Base-by-base conservation (phyloP, 2,329 filamentous ascomycete species). In the Fusarium aywerte region DNA sequence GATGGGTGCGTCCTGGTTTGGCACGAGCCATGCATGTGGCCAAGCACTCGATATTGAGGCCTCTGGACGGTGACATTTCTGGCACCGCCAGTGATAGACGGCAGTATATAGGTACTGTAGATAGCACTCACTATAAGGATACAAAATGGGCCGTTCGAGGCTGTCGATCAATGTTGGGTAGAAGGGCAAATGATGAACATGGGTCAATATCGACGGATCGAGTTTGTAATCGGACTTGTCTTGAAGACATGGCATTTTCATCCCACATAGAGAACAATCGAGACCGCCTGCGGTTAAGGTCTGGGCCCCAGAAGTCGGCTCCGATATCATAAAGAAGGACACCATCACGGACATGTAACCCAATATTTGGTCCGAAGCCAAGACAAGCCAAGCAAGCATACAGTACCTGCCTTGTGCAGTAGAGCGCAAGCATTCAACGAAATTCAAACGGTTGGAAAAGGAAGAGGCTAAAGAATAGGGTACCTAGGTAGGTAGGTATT, bases 11-110 rank as follows among this genome's bases (percentile, higher is more conserved):
- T 65, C 47, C 59, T 65, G 51, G 47, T 40, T 43, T 62, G 58
- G 69, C 67, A 72, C 67, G 65, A 72, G 67, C 69, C 67, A 55
- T 44, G 18, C 67, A 55, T 44, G 18, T 38, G 40, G 63, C 52
- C 51, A 63, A 67, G 43, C 35, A 39, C 54, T 67, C 39, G 31
- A 59, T 44, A 49, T 40, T 48, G 51, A 53, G 33, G 38, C 20
- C 33, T 48, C 49, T 29, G 25, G 61, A n/a, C 42, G 36, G 25
- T 53, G 53, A 59, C 58, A 58, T 61, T 44, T 68, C 44, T 44
- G 31, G 65, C 48, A 50, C 38, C 32, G 42, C 49, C 36, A 32
- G 61, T 38, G 47, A 50, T 27, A 52, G 29, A 57, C 18, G 35
- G 16, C 10, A 25, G 21, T 13, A 38, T 11, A 32, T n/a, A n/a